Base-by-base conservation (phyloP, 1,139 yeast species). In the Yamadazyma sp. region DNA sequence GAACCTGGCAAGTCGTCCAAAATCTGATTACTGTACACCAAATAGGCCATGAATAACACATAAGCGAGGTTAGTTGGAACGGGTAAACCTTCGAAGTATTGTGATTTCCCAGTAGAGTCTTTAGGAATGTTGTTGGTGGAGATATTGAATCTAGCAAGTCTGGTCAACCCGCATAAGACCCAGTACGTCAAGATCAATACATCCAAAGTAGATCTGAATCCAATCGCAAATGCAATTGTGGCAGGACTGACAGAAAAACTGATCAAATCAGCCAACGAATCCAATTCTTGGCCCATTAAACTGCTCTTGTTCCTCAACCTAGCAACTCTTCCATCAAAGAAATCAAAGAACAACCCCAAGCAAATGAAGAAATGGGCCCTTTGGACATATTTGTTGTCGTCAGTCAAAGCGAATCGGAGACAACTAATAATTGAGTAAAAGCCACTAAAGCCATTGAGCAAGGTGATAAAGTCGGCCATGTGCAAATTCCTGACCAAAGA, bases 291-390 rank as follows among this genome's bases (percentile, higher is more conserved):
- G 43, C 98, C 98, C 88, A 94, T 87, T 41, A 92, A 73, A 17
- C 95, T 84, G 2, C 96, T 79, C 66, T 92, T 88, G 62, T 89
- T 85, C 65, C 97, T 79, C 68, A 92, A 76, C 53, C 98, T 77
- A 5, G 98, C 98, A 7, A 92, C 98, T 54, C 96, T 80, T 21
- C 98, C 98, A 59, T 92, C 98, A 59, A 92, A 85, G 59, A 92
- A 89, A 62, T 92, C 98, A 60, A 90, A 90, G 57, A 92, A 88
- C 54, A 90, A 78, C 6, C 98, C 98, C 52, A 90, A 70, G 14
- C 87, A 76, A 33, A 88, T 87, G 62, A 90, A 86, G 49, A 85
- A 81, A 65, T 89, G 92, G 3, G 97, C 96, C 52, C 96, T 75
- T 64, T 85, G 89, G 26, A 88, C 82, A 61, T 88, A 86, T 54